phyloP scores from a whole-genome alignment of 2,329 filamentous ascomycete genomes.

The Aureobasidium subglaciale region DNA sequence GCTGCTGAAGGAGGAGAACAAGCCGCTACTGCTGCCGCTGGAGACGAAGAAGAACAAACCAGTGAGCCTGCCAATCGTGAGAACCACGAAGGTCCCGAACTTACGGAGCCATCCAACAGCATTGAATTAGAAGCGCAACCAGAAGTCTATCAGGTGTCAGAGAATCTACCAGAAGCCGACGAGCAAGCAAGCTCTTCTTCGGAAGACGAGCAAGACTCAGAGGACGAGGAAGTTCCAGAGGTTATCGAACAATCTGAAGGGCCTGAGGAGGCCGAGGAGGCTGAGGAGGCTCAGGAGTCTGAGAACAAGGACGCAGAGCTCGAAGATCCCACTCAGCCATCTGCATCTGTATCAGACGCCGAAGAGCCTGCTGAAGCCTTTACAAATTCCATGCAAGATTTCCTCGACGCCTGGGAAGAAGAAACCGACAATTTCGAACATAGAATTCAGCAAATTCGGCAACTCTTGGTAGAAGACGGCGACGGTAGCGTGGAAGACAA shows the following conservation, averaged over 20 bases:
- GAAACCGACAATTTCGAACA: neutral
- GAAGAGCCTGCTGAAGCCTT: slow-evolving; percentile 4
- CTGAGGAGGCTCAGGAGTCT: neutral
- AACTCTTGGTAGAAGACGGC: neutral
- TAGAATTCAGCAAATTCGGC: neutral
- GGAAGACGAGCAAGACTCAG: neutral
- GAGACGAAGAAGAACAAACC: no score
- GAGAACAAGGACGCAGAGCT: neutral
- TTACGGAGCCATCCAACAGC: no score
- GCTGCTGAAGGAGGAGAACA: neutral
- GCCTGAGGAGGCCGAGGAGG: neutral
- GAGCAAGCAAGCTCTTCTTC: neutral
- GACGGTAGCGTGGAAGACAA: neutral
- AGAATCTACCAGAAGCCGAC: neutral
- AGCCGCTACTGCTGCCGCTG: neutral
- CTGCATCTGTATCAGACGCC: neutral
- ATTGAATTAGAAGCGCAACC: neutral
- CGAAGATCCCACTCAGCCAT: neutral
- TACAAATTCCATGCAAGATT: slow-evolving; percentile 1
- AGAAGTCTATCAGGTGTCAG: neutral
- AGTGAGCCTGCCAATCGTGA: neutral
- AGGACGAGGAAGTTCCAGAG: neutral
- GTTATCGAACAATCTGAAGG: neutral
- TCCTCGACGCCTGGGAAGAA: slow-evolving; percentile 3
- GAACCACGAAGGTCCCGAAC: no score